A percentile compares a stretch with the other conserved stretches of the same genome.
Conservation (phyloP, 2,329 filamentous ascomycete species). For the Amesomyces nigricolor region DNA sequence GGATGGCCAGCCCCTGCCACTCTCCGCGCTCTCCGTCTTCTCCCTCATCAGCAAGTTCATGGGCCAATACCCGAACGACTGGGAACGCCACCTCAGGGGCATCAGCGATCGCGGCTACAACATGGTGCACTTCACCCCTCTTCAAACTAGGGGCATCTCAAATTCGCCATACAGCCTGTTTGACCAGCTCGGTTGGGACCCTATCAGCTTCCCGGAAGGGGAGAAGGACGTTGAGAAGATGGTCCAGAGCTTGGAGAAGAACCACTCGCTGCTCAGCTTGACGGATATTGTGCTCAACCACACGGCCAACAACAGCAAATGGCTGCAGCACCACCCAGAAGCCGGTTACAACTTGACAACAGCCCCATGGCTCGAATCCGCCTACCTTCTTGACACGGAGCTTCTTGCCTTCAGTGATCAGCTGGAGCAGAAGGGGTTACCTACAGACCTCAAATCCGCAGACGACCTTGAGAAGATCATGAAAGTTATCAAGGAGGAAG, state of each 20-base stretch:
- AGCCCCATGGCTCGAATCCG: slow-evolving; percentile 69
- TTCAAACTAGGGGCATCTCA: slow-evolving; percentile 81
- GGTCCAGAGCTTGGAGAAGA: slow-evolving; percentile 73
- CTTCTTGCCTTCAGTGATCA: slow-evolving; percentile 71
- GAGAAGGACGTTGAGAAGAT: slow-evolving; percentile 74
- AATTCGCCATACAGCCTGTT: slow-evolving; percentile 97
- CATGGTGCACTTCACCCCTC: slow-evolving; percentile 96
- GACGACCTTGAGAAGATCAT: slow-evolving; percentile 77
- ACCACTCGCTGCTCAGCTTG: slow-evolving; percentile 78
- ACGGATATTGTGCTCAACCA: slow-evolving; percentile 98
- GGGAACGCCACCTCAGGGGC: slow-evolving; percentile 81
- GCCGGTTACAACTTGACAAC: slow-evolving; percentile 91
- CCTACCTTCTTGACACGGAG: slow-evolving; percentile 55
- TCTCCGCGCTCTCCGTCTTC: slow-evolving; percentile 85
- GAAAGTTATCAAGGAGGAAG: slow-evolving; percentile 74
- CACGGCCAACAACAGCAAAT: slow-evolving; percentile 90
- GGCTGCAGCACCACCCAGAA: slow-evolving; percentile 91
- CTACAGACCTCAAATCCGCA: slow-evolving; percentile 62
- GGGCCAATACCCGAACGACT: slow-evolving; percentile 84
- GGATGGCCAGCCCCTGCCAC: slow-evolving; percentile 66
- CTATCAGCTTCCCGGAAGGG: slow-evolving; percentile 72
- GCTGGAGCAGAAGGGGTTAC: slow-evolving; percentile 65
- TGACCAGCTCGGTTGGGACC: slow-evolving; percentile 85
- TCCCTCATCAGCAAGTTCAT: slow-evolving; percentile 97
- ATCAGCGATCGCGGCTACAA: slow-evolving; percentile 94